Percentiles rank a stretch among this genome's conserved stretches.
phyloP scores from a whole-genome alignment of 2,329 filamentous ascomycete genomes.

The Epichloe typhina region DNA sequence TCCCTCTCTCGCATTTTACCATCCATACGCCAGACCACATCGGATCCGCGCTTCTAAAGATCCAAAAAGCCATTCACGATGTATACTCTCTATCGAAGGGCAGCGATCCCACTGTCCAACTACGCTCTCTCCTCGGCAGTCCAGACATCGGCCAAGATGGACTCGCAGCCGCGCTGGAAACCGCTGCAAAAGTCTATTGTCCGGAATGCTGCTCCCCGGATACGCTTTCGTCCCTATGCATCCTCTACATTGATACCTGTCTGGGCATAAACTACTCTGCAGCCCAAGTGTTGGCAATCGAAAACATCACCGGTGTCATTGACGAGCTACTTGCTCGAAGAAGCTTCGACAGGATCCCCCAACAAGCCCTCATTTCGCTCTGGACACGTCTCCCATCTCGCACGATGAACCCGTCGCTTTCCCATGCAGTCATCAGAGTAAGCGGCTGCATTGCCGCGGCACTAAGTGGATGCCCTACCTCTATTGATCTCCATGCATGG shows the following conservation, averaged over 20 bases:
- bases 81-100: slow-evolving; percentile 21
- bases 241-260: slow-evolving; percentile 30
- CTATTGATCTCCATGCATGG: slow-evolving; percentile 25
- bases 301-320: slow-evolving; percentile 32
- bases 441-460: slow-evolving; percentile 32
- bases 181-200: slow-evolving; percentile 20
- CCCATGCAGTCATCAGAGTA: slow-evolving; percentile 34
- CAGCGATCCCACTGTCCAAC: slow-evolving; percentile 10
- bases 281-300: slow-evolving; percentile 32
- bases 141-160: slow-evolving; percentile 19
- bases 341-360: slow-evolving; percentile 17
- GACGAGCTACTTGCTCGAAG: slow-evolving; percentile 23
- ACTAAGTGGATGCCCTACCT: slow-evolving; percentile 11
- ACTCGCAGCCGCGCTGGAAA: slow-evolving; percentile 24
- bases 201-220: slow-evolving; percentile 12
- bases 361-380: slow-evolving; percentile 21
- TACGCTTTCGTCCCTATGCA: slow-evolving; percentile 21
- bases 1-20: slow-evolving; percentile 10
- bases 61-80: slow-evolving; percentile 23
- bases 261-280: slow-evolving; percentile 26
- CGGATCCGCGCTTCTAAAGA: slow-evolving; percentile 26
- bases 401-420: slow-evolving; percentile 33
- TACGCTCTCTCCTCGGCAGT: slow-evolving; percentile 17
- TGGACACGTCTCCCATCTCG: slow-evolving; percentile 27
- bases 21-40: slow-evolving; percentile 8